These are phyloP conservation scores for Pleurotus tuoliensis DNA, from an alignment of 768 basidiomycete genomes.

Conservation along the genomic window DNA sequence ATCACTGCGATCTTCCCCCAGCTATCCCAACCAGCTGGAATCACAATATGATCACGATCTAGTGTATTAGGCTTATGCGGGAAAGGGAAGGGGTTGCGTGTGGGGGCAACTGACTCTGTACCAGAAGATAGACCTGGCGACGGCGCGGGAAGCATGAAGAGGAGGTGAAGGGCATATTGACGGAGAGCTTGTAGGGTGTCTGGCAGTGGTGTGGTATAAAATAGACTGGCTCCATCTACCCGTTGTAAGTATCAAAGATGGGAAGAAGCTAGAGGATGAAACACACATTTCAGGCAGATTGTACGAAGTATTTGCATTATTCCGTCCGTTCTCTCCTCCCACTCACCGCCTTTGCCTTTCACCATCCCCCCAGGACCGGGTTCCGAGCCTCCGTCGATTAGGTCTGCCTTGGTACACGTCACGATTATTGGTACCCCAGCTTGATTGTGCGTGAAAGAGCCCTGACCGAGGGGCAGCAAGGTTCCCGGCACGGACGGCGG, in stretches of 20 bases:
- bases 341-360: conserved; percentile 86
- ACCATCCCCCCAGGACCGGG: conserved; percentile 80
- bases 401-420: conserved; percentile 88
- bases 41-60: conserved; percentile 87
- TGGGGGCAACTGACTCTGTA: conserved; percentile 64
- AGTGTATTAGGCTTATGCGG: conserved; percentile 83
- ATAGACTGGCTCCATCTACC: conserved; percentile 85
- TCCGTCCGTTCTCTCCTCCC: conserved; percentile 95
- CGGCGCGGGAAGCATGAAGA: conserved; percentile 76
- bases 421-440: conserved; percentile 87
- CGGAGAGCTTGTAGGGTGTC: conserved; percentile 71
- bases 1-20: conserved; percentile 94
- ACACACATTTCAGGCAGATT: conserved; percentile 82
- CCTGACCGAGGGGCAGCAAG: conserved; percentile 78
- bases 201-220: conserved; percentile 86
- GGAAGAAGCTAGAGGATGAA: not conserved
- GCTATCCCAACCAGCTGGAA: conserved; percentile 97
- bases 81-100: conserved; percentile 84
- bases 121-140: conserved; percentile 55
- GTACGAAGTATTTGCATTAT: conserved; percentile 94
- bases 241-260: not conserved
- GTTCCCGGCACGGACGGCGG: conserved; percentile 62
- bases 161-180: conserved; percentile 78
- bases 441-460: conserved; percentile 82
- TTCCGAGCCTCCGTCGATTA: conserved; percentile 82